Evolutionary conservation across 2,329 filamentous ascomycete species (phyloP), one percentile per base, ranked within the genome.

Genomic region (Phialophora tarda): DNA sequence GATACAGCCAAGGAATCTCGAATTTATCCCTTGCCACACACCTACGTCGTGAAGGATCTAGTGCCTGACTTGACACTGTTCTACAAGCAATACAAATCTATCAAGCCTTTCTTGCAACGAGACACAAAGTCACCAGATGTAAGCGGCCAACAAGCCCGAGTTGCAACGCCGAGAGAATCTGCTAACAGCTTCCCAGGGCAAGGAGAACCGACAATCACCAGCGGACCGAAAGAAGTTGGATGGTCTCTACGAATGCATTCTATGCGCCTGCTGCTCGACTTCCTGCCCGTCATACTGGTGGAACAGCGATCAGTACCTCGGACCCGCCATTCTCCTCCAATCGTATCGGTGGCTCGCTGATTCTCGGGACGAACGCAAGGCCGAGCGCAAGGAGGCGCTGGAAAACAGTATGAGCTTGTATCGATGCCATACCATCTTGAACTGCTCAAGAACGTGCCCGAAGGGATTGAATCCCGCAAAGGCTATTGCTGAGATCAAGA

Each of bases 241-340:
- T 78, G 95, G 95, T 72, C 88, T 98, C 32, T 98, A 99, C 85
- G 95, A 99, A 83, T 99, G 95, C 84, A 98, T 99, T 81, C 90
- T 99, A 66, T 99, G 95, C 85, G 94, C 94, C 74, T 99, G 95
- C 89, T 99, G 95, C 89, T 95, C 91, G 73, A 99, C 95, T 24
- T 97, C 94, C 55, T 99, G 95, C 86, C 95, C 95, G n/a, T 97
- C 93, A 21, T 99, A 99, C 86, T 99, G 95, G 95, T 99, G 95
- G 95, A 99, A 99, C 85, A 89, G 90, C 74, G 93, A 98, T 83
- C 93, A 98, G 82, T 99, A 99, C 84, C 91, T 99, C 59, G 95
- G 95, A 71, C 95, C 95, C 67, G 95, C 95, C 73, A 92, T 99
- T 68, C 90, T 99, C 61, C 88, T 99, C 73, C 95, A 99, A 60